phyloP scores from a whole-genome alignment of 2,329 filamentous ascomycete genomes.

The Colletotrichum liaoningense region DNA sequence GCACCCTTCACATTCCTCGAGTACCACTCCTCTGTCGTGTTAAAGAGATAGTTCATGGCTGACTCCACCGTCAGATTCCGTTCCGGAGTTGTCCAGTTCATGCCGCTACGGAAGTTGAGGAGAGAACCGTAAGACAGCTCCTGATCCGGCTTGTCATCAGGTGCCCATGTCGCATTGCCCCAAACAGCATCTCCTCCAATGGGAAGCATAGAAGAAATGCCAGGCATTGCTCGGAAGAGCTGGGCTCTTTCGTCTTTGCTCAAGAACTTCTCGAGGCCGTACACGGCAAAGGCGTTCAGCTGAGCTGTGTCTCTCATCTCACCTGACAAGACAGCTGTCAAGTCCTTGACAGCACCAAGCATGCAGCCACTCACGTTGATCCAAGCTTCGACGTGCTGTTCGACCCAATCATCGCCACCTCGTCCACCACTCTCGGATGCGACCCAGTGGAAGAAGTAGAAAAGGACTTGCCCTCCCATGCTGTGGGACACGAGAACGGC shows the following conservation, averaged over 20 bases:
- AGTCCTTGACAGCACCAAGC: constrained; percentile 91
- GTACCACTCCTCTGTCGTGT: constrained; percentile 89
- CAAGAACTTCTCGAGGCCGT: constrained; percentile 95
- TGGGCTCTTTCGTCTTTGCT: constrained; percentile 91
- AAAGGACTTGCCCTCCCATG: constrained; percentile 96
- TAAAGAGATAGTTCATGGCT: constrained; percentile 82
- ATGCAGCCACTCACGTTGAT: constrained; percentile 99
- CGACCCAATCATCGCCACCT: constrained; percentile 90
- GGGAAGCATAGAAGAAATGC: constrained; percentile 95
- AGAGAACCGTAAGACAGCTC: constrained; percentile 82
- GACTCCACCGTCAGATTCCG: constrained; percentile 84
- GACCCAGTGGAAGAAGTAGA: constrained; percentile 83
- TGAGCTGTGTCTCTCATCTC: constrained; percentile 99
- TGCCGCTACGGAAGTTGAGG: constrained; percentile 80
- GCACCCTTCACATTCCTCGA: constrained; percentile 75
- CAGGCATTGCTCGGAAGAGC: constrained; percentile 96
- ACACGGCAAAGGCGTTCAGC: constrained; percentile 95
- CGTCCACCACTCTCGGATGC: constrained; percentile 81
- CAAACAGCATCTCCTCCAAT: constrained; percentile 95
- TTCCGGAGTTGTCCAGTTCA: constrained; percentile 72
- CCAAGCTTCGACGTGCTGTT: constrained; percentile 90
- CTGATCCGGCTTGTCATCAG: constrained; percentile 84
- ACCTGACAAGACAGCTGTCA: constrained; percentile 90
- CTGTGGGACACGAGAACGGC: constrained; percentile 91
- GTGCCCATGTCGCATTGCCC: constrained; percentile 89